Percentiles rank a stretch among this genome's conserved stretches.
Evolutionary conservation across 805 yeast genomes (phyloP).

Genomic region (Spathaspora girioi): DNA sequence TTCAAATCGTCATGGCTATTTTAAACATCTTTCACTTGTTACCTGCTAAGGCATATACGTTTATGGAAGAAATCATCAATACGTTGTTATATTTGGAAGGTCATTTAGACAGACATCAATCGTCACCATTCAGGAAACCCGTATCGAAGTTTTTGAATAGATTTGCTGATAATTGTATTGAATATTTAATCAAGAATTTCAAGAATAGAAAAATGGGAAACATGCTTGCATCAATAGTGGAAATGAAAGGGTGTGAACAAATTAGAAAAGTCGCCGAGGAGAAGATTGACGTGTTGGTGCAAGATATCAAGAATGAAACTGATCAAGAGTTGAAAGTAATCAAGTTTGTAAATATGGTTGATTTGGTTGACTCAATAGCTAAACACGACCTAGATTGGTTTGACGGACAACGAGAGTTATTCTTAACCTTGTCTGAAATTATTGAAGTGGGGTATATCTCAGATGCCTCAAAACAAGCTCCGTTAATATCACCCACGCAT

Average conservation of each 20-base stretch:
- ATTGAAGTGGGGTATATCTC: slow-evolving; percentile 37
- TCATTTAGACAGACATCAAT: slow-evolving; percentile 76
- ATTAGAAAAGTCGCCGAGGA: slow-evolving; percentile 55
- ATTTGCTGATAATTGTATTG: slow-evolving; percentile 70
- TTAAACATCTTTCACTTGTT: slow-evolving; percentile 85
- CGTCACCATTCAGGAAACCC: slow-evolving; percentile 89
- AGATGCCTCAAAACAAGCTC: slow-evolving; percentile 29
- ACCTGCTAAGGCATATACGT: slow-evolving; percentile 89
- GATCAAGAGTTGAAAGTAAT: slow-evolving; percentile 52
- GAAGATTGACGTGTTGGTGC: slow-evolving; percentile 47
- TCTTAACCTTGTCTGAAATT: slow-evolving; percentile 40
- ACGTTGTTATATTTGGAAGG: slow-evolving; percentile 78
- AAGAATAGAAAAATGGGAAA: slow-evolving; percentile 62
- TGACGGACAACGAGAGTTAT: slow-evolving; percentile 41
- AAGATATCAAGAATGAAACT: slow-evolving; percentile 46
- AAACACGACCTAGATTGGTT: slow-evolving; percentile 58
- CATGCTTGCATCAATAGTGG: slow-evolving; percentile 63
- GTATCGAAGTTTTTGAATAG: slow-evolving; percentile 81
- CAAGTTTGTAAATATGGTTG: slow-evolving; percentile 72
- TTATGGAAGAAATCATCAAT: slow-evolving; percentile 79
- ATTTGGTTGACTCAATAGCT: slow-evolving; percentile 54
- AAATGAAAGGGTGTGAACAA: slow-evolving; percentile 49
- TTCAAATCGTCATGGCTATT: slow-evolving; percentile 85
- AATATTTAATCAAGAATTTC: slow-evolving; percentile 65
- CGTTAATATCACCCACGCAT: slow-evolving; percentile 56